Evolutionary conservation across 345 rosid species (phyloP), one percentile per base, ranked within the genome.

Genomic region (Excoecaria agallocha): DNA sequence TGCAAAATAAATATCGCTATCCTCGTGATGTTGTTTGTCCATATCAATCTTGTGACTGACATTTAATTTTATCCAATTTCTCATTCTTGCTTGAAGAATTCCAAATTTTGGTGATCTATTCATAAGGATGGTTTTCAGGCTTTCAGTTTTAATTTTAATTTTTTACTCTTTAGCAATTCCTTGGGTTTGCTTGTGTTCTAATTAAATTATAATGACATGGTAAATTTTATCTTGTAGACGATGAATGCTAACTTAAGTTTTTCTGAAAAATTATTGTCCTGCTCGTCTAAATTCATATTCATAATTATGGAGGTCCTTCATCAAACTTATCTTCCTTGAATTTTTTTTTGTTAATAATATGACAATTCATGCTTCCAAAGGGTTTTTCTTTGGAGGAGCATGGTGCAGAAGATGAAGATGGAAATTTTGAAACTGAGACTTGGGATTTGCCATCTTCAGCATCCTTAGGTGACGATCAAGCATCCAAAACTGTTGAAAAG

Each of bases 401-500:
- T 62, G 74, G 76, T 74, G n/a, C 70, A 70, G 84, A 80, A 69
- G 86, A 77, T 50, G 82, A 80, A 65, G 81, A 61, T 63, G 52
- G 56, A 68, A 79, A 83, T 37, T 71, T 73, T 68, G 92, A 76
- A 74, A 73, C 70, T 79, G 85, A 82, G 82, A 70, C 82, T 76
- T 73, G 71, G 72, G 86, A 75, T 25, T 84, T 89, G 16, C 66
- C 71, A 48, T 89, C 97, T 82, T 89, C 82, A 59, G 74, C 46
- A 75, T 85, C 90, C 80, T 77, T 79, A 49, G 65, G 74, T 72
- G 81, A 78, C 71, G 80, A 79, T 57, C 89, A 85, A 76, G 73
- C 79, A 68, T 81, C 89, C 71, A 87, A 86, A 80, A 73, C 73
- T 38, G 57, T 80, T 79, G 86, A 87, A 81, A 91, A 86, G 74